Base-by-base conservation (phyloP, 192 early-diverging fungal genomes). In the Umbelopsis isabellina region DNA sequence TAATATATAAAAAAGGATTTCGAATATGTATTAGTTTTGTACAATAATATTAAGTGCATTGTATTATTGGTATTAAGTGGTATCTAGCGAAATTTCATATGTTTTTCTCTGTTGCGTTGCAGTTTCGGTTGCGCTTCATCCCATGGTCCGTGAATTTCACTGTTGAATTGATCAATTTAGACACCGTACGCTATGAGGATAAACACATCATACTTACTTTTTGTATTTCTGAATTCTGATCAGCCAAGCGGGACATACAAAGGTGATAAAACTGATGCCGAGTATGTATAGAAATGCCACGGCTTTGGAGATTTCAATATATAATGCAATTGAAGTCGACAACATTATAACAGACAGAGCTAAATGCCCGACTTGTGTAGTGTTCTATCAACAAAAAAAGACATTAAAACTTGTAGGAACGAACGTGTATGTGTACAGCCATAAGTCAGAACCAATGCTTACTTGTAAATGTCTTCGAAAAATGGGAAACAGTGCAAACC, bases 81-180 rank as follows among this genome's bases (percentile, higher is more conserved):
- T 33, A 15, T 18, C 27, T 61, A 61, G 9, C 27, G 55, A 61
- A 35, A 33, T n/a, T 61, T 61, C 3, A 12, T 16, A n/a, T 33
- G 18, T 61, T 35, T 61, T 25, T 61, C 55, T 35, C n/a, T 50
- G 18, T 33, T 69, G 67, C 81, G 84, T 61, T 89, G 88, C 0
- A 93, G 80, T 52, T 90, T 86, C 10, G 92, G 92, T 11, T 89
- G 77, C 15, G 95, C 97, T 76, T 97, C 95, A 78, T 98, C 97
- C 97, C 97, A 98, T 46, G 97, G 97, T 4, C 97, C 97, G 72
- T 95, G 92, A 35, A 97, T 97, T 79, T 97, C 94, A 78, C 91
- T 93, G 78, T 49, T 16, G 58, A 61, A 16, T 22, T 16, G 67
- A n/a, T 53, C 65, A 71, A 55, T 46, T 27, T 67, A 44, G 20